Base-by-base conservation (phyloP, 176 grass and related monocot species). In the Rhynchospora pubera region DNA sequence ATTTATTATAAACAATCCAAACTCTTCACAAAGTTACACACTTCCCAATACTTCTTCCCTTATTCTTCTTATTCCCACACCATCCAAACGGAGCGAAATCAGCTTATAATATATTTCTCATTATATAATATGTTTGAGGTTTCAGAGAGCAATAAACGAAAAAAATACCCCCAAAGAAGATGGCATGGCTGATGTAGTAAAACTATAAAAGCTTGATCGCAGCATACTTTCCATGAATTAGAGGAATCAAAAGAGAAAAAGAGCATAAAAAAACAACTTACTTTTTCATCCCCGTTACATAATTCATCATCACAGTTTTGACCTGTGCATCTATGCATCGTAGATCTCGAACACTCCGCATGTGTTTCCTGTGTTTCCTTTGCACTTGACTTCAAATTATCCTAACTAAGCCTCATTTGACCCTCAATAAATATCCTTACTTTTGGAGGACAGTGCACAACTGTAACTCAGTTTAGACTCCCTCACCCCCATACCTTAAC, bases 271-370 rank as follows among this genome's bases (percentile, higher is more conserved):
- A 80, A 84, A 67, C 84, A 76, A 32, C 57, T 64, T 6, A 7
- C 45, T 84, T 84, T 61, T 85, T 87, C 63, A 82, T 51, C 78
- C 79, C 13, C 53, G 64, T 86, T 84, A 88, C 83, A 87, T 51
- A 58, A 86, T 80, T 85, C 77, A 82, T 73, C 84, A 45, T 74
- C 65, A 47, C 19, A 60, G 50, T 87, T 85, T 5, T 72, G 85
- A 14, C 22, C 39, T 53, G 43, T 39, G 28, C 86, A 89, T 30
- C 73, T 71, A 78, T 67, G 73, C 52, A 7, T 57, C 76, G 67
- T 62, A 63, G 83, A 80, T 11, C 85, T 79, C 60, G 66, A 80
- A 48, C 62, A 76, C 65, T 82, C 61, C 60, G 52, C 73, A 59
- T 85, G 69, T 50, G 85, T 64, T 66, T 87, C 71, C 94, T 94